Percentiles rank a stretch among this genome's conserved stretches.
phyloP scores from a whole-genome alignment of 768 basidiomycete genomes.

The Gyrodon lividus region DNA sequence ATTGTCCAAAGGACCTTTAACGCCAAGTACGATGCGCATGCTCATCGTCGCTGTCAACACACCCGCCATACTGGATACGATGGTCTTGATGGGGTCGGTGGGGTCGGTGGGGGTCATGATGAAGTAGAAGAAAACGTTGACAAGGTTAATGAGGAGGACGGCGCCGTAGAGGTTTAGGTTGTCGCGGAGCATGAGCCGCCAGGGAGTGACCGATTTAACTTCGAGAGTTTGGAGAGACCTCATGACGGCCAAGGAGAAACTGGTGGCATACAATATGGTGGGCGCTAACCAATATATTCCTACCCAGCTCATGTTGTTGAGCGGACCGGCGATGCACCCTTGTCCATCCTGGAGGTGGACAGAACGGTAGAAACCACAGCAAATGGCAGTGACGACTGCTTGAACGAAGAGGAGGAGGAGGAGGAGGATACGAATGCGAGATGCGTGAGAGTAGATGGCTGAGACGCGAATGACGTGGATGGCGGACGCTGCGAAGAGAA shows the following conservation, averaged over 20 bases:
- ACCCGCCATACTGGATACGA: constrained; percentile 82
- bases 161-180: constrained; percentile 85
- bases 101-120: constrained; percentile 63
- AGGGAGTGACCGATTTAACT: constrained; percentile 55
- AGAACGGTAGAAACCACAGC: constrained; percentile 80
- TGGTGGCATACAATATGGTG: constrained; percentile 56
- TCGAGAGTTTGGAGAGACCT: constrained; percentile 25
- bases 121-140: constrained; percentile 88
- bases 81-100: constrained; percentile 73
- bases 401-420: constrained; percentile 62
- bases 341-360: constrained; percentile 73
- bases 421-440: constrained; percentile 54
- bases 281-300: constrained; percentile 84
- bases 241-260: constrained; percentile 23
- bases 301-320: constrained; percentile 63
- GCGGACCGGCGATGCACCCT: constrained; percentile 85
- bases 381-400: constrained; percentile 67
- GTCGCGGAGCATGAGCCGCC: constrained; percentile 91
- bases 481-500: constrained; percentile 67
- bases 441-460: constrained; percentile 68
- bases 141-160: constrained; percentile 76
- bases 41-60: constrained; percentile 88
- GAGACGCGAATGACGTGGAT: constrained; percentile 78
- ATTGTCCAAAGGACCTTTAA: constrained; percentile 69
- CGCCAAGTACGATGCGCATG: constrained; percentile 80